Base-by-base conservation (phyloP, 495 filamentous ascomycete species). In the Penicillium desertorum region DNA sequence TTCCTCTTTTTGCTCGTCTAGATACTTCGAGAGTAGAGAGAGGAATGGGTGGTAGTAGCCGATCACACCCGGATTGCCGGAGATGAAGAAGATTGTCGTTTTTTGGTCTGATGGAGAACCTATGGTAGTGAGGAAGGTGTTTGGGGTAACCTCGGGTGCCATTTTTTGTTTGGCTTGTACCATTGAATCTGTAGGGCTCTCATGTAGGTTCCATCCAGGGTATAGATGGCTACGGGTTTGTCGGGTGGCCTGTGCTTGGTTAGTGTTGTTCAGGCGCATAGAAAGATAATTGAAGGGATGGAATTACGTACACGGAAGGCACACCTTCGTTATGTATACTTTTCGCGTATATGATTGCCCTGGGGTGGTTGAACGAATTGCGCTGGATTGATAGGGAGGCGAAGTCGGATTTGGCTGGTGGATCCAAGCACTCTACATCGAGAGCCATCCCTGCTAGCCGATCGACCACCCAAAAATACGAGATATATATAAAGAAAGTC, bases 51-150 rank as follows among this genome's bases (percentile, higher is more conserved):
- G 68, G 71, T 97, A 98, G 77, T 92, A 97, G 30, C 73, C 75
- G 45, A 96, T 85, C 34, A 96, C 74, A 0, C 93, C 93, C 10
- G 93, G 93, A 59, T 96, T 96, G 16, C 93, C 93, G 27, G 91
- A 79, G 41, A 96, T 83, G 69, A 95, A 90, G 75, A 81, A 86
- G 39, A 87, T 74, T 51, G 67, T 71, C 14, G 66, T 63, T 5
- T 68, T 60, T 0, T 55, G 17, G 4, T 59, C 42, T 10, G 34
- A 51, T 20, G 51, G 55, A 45, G 54, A 32, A 3, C 43, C 49
- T 41, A 64, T 58, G 39, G 63, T 60, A 9, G 62, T 68, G 58
- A 68, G 66, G 58, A 77, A 77, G 49, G 59, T 68, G 51, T 75
- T 63, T 27, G 61, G 45, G 1, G 70, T 63, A 34, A 77, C 62